Percentiles rank a stretch among this genome's conserved stretches.
Conservation (phyloP, 768 basidiomycete genomes). For the Xerocomellus amylosporus region DNA sequence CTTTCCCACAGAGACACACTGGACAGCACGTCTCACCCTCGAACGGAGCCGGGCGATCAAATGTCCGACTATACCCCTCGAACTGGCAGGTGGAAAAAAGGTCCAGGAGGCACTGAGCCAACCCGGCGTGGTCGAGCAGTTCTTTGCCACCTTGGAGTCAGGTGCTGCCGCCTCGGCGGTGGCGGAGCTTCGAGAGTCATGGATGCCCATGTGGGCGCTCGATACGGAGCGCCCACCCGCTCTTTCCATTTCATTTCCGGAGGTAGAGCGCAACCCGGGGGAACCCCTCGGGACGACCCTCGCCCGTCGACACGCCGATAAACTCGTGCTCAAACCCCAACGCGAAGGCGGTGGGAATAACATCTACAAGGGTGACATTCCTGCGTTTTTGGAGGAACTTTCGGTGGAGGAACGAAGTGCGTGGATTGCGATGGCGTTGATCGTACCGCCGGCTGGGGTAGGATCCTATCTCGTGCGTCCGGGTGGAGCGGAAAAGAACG, state of each 20-base stretch:
- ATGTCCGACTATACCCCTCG: constrained; percentile 86
- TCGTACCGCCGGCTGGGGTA: constrained; percentile 66
- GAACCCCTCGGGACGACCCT: constrained; percentile 23
- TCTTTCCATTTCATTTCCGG: not conserved
- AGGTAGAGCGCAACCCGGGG: not conserved
- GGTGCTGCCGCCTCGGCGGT: constrained; percentile 30
- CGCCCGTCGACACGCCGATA: constrained; percentile 35
- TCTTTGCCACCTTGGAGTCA: constrained; percentile 46
- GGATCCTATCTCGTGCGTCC: constrained; percentile 78
- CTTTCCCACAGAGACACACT: constrained; percentile 64
- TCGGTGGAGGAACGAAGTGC: constrained; percentile 63
- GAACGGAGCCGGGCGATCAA: constrained; percentile 87
- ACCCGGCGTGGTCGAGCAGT: constrained; percentile 69
- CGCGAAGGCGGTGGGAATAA: constrained; percentile 99
- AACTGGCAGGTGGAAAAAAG: constrained; percentile 96
- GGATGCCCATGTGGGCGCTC: constrained; percentile 89
- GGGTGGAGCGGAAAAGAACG: not conserved
- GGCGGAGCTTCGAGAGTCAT: constrained; percentile 62
- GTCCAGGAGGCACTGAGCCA: constrained; percentile 85
- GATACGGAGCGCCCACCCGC: constrained; percentile 20
- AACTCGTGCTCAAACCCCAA: constrained; percentile 91
- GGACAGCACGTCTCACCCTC: constrained; percentile 69
- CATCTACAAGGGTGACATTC: constrained; percentile 82
- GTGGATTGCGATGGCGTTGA: constrained; percentile 97
- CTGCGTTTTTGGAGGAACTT: constrained; percentile 65